phyloP scores from a whole-genome alignment of 805 yeast species.

The Candida montana region DNA sequence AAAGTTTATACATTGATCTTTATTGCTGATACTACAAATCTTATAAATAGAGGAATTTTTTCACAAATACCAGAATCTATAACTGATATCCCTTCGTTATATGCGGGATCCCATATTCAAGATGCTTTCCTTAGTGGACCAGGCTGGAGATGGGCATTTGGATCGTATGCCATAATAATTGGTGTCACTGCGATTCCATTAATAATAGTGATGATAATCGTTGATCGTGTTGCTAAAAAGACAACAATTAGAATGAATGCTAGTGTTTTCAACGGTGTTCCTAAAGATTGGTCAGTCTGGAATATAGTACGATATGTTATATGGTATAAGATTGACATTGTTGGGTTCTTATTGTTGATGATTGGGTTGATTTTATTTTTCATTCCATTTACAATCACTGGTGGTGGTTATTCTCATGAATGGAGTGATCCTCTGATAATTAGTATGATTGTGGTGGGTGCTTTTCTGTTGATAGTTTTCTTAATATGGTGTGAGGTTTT shows the following conservation, averaged over 20 bases:
- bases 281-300: conserved; percentile 13
- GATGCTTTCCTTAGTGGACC: conserved; percentile 27
- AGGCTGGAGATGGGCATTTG: conserved; percentile 48
- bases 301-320: conserved; percentile 13
- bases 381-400: conserved; percentile 27
- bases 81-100: conserved; percentile 26
- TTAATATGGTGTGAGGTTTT: conserved; percentile 19
- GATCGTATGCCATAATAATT: conserved; percentile 37
- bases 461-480: conserved; percentile 15
- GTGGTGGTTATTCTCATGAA: conserved; percentile 18
- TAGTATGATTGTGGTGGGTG: conserved; percentile 26
- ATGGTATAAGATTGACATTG: conserved; percentile 21
- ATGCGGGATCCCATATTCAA: conserved; percentile 25
- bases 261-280: conserved; percentile 13
- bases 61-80: conserved; percentile 32
- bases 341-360: conserved; percentile 21
- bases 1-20: conserved; percentile 32
- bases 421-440: conserved; percentile 22
- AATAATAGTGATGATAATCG: conserved; percentile 20
- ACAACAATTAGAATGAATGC: conserved; percentile 11
- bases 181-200: conserved; percentile 21
- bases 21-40: conserved; percentile 34
- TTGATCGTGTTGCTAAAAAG: conserved; percentile 18
- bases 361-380: conserved; percentile 24
- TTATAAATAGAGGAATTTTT: conserved; percentile 34